Conservation (phyloP, 2,329 filamentous ascomycete species). For the Hypoxylon sp. region DNA sequence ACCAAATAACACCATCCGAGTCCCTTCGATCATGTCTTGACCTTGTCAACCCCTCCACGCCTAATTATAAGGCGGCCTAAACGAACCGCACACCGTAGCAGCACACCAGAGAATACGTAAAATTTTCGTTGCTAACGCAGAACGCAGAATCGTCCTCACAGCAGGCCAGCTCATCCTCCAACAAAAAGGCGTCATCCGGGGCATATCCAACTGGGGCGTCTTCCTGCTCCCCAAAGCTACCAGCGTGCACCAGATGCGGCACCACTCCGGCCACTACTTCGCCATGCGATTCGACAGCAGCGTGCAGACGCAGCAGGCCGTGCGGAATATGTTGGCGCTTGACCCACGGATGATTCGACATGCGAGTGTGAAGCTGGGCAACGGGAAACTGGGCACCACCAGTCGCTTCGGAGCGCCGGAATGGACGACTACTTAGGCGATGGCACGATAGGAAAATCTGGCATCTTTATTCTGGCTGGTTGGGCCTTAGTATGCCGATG, state of each 20-base stretch:
- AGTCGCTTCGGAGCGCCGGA: slow-evolving; percentile 65
- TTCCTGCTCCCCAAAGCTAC: slow-evolving; percentile 87
- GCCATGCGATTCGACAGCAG: slow-evolving; percentile 95
- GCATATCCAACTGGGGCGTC: slow-evolving; percentile 94
- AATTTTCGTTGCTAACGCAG: neutral
- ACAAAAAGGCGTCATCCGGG: slow-evolving; percentile 89
- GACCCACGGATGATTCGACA: slow-evolving; percentile 94
- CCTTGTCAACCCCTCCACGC: neutral
- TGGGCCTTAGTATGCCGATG: neutral
- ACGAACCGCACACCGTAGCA: neutral
- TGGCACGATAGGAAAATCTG: neutral
- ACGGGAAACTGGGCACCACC: slow-evolving; percentile 68
- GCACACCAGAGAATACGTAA: neutral
- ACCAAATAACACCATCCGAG: neutral
- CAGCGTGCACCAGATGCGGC: slow-evolving; percentile 84
- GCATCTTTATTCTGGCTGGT: neutral
- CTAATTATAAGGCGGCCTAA: neutral
- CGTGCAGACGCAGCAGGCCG: slow-evolving; percentile 78
- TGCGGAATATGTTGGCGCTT: slow-evolving; percentile 82
- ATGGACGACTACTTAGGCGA: slow-evolving; percentile 56
- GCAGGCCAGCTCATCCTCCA: slow-evolving; percentile 86
- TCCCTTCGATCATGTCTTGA: neutral
- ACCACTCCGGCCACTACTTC: slow-evolving; percentile 94
- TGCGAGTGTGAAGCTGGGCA: slow-evolving; percentile 87
- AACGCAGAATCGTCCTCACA: slow-evolving; percentile 84